A percentile compares a stretch with the other conserved stretches of the same genome.
Conservation (phyloP, 306 rosid genomes). For the Pueraria montana region DNA sequence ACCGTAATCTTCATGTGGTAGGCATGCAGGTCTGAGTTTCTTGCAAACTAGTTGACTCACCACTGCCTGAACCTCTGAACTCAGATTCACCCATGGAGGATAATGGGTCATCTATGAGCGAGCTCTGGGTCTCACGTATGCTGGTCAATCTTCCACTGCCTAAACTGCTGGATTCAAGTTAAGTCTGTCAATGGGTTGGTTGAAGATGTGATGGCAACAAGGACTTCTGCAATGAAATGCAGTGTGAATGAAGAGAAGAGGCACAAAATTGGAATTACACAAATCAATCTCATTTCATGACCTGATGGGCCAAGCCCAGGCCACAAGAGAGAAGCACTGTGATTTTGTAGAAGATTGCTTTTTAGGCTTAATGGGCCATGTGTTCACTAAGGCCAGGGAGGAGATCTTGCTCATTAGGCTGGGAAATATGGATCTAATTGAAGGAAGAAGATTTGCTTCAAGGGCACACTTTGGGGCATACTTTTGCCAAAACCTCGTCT, state of each 20-base stretch:
- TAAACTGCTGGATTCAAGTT: not conserved
- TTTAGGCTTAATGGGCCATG: not conserved
- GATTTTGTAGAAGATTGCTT: not conserved
- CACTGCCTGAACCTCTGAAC: not conserved
- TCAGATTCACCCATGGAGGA: too few species aligned
- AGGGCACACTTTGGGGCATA: not conserved
- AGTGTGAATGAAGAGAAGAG: not conserved
- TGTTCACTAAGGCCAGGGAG: not conserved
- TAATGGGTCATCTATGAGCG: too few species aligned
- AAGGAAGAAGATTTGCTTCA: constrained; percentile 2
- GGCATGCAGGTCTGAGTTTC: not conserved
- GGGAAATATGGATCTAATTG: not conserved
- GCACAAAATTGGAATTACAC: not conserved
- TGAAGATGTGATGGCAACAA: not conserved
- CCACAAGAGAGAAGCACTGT: not conserved
- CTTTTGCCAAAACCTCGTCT: not conserved
- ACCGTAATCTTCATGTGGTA: not conserved
- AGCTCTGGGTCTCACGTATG: not conserved
- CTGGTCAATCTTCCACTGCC: not conserved
- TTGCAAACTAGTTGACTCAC: not conserved
- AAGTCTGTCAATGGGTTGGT: not conserved
- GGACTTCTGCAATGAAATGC: not conserved
- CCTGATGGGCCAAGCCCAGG: not conserved
- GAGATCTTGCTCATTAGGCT: not conserved
- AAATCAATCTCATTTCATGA: not conserved